Evolutionary conservation across 768 basidiomycete genomes (phyloP), one percentile per base, ranked within the genome.

Genomic region (Rhizopogon salebrosus): DNA sequence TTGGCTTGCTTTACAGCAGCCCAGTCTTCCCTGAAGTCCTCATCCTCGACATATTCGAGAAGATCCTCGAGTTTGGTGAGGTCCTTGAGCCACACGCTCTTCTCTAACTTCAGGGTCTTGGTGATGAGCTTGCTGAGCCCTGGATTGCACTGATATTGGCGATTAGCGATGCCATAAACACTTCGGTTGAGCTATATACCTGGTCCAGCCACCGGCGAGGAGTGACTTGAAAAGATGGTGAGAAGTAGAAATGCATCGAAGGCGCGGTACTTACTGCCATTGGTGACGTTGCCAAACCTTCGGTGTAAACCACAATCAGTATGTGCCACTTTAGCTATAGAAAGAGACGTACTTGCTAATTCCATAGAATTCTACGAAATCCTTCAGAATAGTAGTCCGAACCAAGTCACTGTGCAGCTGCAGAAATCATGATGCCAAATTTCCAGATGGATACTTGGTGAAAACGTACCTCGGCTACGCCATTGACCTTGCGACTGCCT

Each of bases 341-440:
- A 20, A 35, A 31, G 24, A 9, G n/a, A 57, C 62, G 11, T 56
- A 75, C 84, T 89, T 94, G 85, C 87, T 87, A 55, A 82, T 65
- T 3, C 95, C 95, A 62, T 85, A 89, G 68, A 89, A 91, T 29
- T 97, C 93, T 42, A 97, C 95, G 64, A 95, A 95, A 72, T 97
- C 94, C 64, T 88, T 90, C 61, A 89, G 66, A 59, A 92, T 89
- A 6, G 87, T 92, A 20, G 85, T 84, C 68, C 76, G 79, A 49
- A 98, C 89, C 40, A 98, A 81, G 50, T 92, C 87, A 54, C 86
- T 89, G 75, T 98, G 97, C 24, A 98, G 76, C 81, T 85, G 52
- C 26, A 43, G 37, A 1, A 22, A n/a, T 8, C 10, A 34, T 26
- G 10, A 18, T 26, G 10, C n/a, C 16, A 55, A 36, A 37, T 13